A percentile compares a stretch with the other conserved stretches of the same genome.
These are phyloP conservation scores for Tetracladium maxilliforme DNA, from an alignment of 2,329 filamentous ascomycete species.

Conservation along the genomic window DNA sequence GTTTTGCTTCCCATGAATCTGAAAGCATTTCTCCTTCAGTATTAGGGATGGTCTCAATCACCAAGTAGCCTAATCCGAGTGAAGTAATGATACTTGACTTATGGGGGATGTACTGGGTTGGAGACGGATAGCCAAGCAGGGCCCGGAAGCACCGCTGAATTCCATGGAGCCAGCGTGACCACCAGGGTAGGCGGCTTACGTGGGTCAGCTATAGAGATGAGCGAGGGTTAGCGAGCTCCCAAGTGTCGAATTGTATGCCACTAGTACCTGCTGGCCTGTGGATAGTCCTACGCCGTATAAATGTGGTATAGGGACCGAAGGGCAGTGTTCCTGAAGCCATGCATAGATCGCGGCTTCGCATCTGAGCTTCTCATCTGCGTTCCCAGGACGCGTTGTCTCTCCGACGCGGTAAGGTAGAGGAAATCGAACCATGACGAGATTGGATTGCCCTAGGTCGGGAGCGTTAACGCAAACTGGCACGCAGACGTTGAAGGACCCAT, in stretches of 20 bases:
- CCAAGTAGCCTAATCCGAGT: constrained; percentile 12
- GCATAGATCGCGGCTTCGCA: constrained; percentile 22
- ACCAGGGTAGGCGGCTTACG: neutral
- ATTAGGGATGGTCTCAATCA: constrained; percentile 14
- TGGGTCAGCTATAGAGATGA: constrained; percentile 5
- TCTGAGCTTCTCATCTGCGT: constrained; percentile 24
- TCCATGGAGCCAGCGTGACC: too few relatives aligned
- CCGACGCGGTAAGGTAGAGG: constrained; percentile 20
- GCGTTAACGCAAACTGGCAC: constrained; percentile 11
- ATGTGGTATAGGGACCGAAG: constrained; percentile 17
- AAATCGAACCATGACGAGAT: constrained; percentile 12
- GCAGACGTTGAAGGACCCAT: constrained; percentile 20
- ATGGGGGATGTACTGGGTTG: neutral
- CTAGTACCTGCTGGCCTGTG: constrained; percentile 12
- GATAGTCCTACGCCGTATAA: constrained; percentile 18
- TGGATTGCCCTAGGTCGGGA: neutral
- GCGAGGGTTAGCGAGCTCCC: constrained; percentile 10
- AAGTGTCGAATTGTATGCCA: constrained; percentile 6
- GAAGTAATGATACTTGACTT: neutral
- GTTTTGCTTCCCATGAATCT: constrained; percentile 11
- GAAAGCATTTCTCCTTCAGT: constrained; percentile 12
- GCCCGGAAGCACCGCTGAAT: neutral
- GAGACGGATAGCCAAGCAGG: neutral
- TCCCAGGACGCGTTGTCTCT: constrained; percentile 19
- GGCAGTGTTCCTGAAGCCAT: constrained; percentile 21